Percentiles rank a stretch among this genome's conserved stretches.
phyloP scores from a whole-genome alignment of 2,329 filamentous ascomycete species.

The Rasamsonia emersonii region DNA sequence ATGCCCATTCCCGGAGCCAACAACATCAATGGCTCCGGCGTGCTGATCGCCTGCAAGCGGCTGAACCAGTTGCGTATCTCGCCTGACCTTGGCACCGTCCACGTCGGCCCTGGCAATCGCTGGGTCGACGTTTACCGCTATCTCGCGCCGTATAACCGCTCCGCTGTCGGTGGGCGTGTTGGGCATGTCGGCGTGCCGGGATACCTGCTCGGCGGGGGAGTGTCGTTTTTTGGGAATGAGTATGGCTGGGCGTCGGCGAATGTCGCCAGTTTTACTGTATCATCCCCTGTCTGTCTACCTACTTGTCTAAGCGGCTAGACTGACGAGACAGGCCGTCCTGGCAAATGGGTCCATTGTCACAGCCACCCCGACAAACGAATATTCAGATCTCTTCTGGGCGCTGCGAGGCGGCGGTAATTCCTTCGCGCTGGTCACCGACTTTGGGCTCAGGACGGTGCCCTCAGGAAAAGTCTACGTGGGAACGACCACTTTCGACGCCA shows the following conservation, averaged over 20 bases:
- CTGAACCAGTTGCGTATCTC: conserved; percentile 17
- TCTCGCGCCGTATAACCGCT: conserved; percentile 16
- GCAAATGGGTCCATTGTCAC: conserved; percentile 21
- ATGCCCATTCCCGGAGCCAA: conserved; percentile 22
- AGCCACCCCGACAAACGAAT: conserved; percentile 14
- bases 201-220: conserved; percentile 26
- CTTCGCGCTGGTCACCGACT: conserved; percentile 27
- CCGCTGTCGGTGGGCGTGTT: conserved; percentile 23
- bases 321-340: no score
- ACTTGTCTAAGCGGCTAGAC: no score
- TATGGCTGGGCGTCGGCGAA: conserved; percentile 28
- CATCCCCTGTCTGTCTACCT: no score
- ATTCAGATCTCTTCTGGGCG: conserved; percentile 29
- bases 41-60: conserved; percentile 18
- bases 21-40: conserved; percentile 24
- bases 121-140: conserved; percentile 24
- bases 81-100: conserved; percentile 13
- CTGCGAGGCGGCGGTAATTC: conserved; percentile 27
- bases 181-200: conserved; percentile 29
- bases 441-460: conserved; percentile 20
- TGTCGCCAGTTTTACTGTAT: conserved; percentile 24
- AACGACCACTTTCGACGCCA: no score
- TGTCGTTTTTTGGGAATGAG: conserved; percentile 23
- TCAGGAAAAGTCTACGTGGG: no score
- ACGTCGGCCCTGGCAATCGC: conserved; percentile 17